phyloP scores from a whole-genome alignment of 768 basidiomycete genomes.

The Chalciporus sphaerocephalus region DNA sequence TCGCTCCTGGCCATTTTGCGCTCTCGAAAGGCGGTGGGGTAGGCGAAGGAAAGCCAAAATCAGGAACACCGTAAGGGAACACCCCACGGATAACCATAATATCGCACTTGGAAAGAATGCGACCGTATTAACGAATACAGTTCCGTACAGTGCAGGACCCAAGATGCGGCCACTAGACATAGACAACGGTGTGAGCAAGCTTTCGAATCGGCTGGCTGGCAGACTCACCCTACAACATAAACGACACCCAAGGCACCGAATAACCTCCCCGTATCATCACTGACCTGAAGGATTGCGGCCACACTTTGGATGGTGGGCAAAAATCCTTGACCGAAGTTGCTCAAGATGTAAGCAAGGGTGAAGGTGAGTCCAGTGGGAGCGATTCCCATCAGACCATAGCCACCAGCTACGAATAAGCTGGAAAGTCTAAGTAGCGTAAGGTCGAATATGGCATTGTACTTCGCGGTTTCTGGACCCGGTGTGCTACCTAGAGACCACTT shows the following conservation, averaged over 20 bases:
- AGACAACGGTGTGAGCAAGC: background rate
- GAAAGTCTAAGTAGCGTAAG: background rate
- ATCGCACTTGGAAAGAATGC: constrained; percentile 1
- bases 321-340: background rate
- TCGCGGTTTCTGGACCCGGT: background rate
- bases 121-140: background rate
- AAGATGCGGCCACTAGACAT: background rate
- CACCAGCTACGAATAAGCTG: background rate
- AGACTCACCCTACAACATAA: constrained; percentile 4
- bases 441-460: background rate
- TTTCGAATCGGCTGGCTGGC: background rate
- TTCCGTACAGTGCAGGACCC: background rate
- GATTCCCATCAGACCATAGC: constrained; percentile 3
- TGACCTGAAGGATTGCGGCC: background rate
- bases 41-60: background rate
- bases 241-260: constrained; percentile 4
- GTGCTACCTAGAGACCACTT: background rate
- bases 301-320: constrained; percentile 3
- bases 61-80: background rate
- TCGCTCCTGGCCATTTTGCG: background rate
- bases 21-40: background rate
- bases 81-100: constrained; percentile 1
- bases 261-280: background rate
- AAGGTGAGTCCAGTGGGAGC: constrained; percentile 1
- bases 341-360: constrained; percentile 1